phyloP scores from a whole-genome alignment of 2,329 filamentous ascomycete genomes.

The Sarocladiaceae sp. region DNA sequence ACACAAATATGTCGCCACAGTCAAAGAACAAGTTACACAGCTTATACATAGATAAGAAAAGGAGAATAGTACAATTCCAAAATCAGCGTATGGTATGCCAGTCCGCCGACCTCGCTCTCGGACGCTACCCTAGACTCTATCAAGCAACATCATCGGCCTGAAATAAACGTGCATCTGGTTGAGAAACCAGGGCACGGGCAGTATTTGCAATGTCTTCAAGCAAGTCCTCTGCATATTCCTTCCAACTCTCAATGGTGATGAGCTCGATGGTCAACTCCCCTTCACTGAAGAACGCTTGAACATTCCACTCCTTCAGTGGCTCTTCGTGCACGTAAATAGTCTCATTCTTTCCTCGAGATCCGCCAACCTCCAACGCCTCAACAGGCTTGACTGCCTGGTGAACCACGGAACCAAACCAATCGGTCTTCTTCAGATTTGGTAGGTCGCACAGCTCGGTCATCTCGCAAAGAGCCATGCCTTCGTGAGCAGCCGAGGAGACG shows the following conservation, averaged over 20 bases:
- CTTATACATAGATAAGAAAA: too few relatives aligned
- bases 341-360: slow-evolving; percentile 42
- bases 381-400: slow-evolving; percentile 59
- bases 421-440: slow-evolving; percentile 16
- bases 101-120: too few relatives aligned
- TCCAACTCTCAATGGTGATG: slow-evolving; percentile 56
- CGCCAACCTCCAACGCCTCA: slow-evolving; percentile 44
- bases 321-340: slow-evolving; percentile 57
- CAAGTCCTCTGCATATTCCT: slow-evolving; percentile 43
- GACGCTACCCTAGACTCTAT: background rate
- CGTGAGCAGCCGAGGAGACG: slow-evolving; percentile 50
- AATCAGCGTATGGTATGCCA: too few relatives aligned
- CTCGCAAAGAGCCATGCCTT: slow-evolving; percentile 50
- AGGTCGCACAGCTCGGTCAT: slow-evolving; percentile 40
- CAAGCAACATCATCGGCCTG: too few relatives aligned
- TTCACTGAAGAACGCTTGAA: slow-evolving; percentile 56
- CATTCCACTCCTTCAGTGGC: slow-evolving; percentile 53
- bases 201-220: slow-evolving; percentile 44
- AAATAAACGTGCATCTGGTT: slow-evolving; percentile 23
- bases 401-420: slow-evolving; percentile 52
- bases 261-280: slow-evolving; percentile 49
- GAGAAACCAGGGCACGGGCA: slow-evolving; percentile 34
- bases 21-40: too few relatives aligned
- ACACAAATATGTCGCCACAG: too few relatives aligned
- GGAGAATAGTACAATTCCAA: too few relatives aligned